Evolutionary conservation across 805 yeast genomes (phyloP), one percentile per base, ranked within the genome.

Genomic region (Cyberlindnera petersonii): DNA sequence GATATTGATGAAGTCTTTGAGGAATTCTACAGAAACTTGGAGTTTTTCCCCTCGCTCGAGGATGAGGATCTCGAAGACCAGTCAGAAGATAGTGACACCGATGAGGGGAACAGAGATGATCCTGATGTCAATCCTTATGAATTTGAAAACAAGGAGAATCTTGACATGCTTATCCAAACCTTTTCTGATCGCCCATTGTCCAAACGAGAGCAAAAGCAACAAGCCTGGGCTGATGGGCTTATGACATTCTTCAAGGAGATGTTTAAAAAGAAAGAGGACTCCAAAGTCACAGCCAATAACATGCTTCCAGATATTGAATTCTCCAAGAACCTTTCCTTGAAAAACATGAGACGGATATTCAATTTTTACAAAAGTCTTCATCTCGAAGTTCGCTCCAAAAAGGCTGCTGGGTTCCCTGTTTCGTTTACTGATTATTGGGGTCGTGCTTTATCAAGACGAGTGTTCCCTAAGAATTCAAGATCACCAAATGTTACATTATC

Each of bases 371-470:
- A 68, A 34, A 64, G 64, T 14, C 54, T 80, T n/a, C 82, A 77
- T 46, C 52, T 64, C 11, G 79, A 74, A 42, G 79, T 78, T 1
- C 60, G 74, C 26, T 55, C 71, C 2, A 78, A 80, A 47, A 75
- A 70, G 45, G 47, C 58, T 13, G 63, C 68, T 3, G 85, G 85
- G 0, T 76, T 72, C 48, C 68, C 69, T 15, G 60, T 77, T 1
- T 75, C 84, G 0, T 65, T 80, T 29, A 79, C 85, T 0, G 86
- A 80, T 50, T 79, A 79, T 49, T 77, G 84, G 82, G 86, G 84
- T 0, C 63, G 77, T 43, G 85, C 84, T 0, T 60, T 80, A 24
- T 63, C 76, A 3, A 63, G 74, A 40, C 64, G 61, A 26, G 60
- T 76, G 2, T 71, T 75, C 35, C 68, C 72, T 0, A 51, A 52